Base-by-base conservation (phyloP, 2,329 filamentous ascomycete species). In the Podosphaera xanthii region DNA sequence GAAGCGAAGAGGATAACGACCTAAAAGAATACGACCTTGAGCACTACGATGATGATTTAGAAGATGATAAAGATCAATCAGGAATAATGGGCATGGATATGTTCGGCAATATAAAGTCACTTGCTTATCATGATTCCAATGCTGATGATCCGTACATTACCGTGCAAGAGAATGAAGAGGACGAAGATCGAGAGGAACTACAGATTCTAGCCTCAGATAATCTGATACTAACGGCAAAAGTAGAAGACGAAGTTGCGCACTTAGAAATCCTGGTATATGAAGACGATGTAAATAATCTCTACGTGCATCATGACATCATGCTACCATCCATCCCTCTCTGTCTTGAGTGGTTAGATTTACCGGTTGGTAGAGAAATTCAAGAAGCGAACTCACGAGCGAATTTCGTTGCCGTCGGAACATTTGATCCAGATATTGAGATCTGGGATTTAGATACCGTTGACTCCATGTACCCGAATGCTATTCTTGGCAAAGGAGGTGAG, bases 221-320 rank as follows among this genome's bases (percentile, higher is more conserved):
- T 70, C 76, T 98, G 61, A 78, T 98, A 40, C 76, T 98, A 55
- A 87, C 91, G 9, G 90, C 89, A 64, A 91, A 95, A 73, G 84
- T 97, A 58, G 92, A 98, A 72, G 92, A 98, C 67, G 92, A 98
- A 70, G 83, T 98, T 62, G 91, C 92, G 22, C 91, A 97, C 71
- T 77, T 98, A 34, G 92, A 98, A 71, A 86, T 97, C 30, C 96
- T 97, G 68, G 89, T 98, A 35, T 98, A 97, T 72, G 92, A 98
- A 71, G 92, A 97, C 66, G 82, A 82, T 62, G 86, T 84, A 52
- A 92, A 97, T 72, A 98, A 98, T 70, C 83, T 98, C 62, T 98
- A 98, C 71, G 91, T 98, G 33, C 92, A 98, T 74, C 92, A 98
- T 78, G 92, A 98, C 72, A 94, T 98, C 67, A 97, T 98, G 91